Base-by-base conservation (phyloP, 768 basidiomycete genomes). In the Dioszegia hungarica region DNA sequence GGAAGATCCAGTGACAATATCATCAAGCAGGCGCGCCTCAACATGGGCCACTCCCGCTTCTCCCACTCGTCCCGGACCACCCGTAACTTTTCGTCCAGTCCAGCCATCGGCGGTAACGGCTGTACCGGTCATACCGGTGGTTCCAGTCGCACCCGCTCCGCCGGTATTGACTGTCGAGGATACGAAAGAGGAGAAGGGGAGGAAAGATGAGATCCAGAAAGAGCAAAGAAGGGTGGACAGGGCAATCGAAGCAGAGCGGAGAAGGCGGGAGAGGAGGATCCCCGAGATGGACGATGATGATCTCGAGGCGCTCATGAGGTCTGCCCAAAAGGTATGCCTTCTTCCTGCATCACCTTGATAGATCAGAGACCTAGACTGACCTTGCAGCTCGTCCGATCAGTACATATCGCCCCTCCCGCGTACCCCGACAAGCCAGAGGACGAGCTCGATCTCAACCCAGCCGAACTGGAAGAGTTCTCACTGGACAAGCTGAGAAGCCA, bases 401-500 rank as follows among this genome's bases (percentile, higher is more conserved):
- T 51, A 15, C 75, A 77, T 34, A 72, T 73, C 11, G 63, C 74
- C 25, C 65, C 73, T 10, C 61, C 57, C 1, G 28, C 55, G n/a
- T 38, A 48, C 20, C 29, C 22, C n/a, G 54, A 68, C 22, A 59
- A 60, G 3, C 73, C 73, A 9, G 65, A 70, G 11, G 72, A 73
- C 9, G 64, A 70, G 10, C 76, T 80, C 19, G 80, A 81, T 55
- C 73, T 80, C 6, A 77, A 79, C 53, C 68, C 76, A 9, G 62
- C 77, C 2, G 69, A 68, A 9, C 65, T 78, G 22, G 79, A 79
- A 59, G 79, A 79, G 56, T 80, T 80, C 63, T 74, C 77, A 0
- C 76, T 79, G 0, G 80, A 80, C 60, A 80, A 79, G 63, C 68
- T 80, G 8, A 66, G 79, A 19, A 76, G 76, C 20, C 77, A 73